Evolutionary conservation across 441 rosid genomes (phyloP).

Genomic region (Hura crepitans): DNA sequence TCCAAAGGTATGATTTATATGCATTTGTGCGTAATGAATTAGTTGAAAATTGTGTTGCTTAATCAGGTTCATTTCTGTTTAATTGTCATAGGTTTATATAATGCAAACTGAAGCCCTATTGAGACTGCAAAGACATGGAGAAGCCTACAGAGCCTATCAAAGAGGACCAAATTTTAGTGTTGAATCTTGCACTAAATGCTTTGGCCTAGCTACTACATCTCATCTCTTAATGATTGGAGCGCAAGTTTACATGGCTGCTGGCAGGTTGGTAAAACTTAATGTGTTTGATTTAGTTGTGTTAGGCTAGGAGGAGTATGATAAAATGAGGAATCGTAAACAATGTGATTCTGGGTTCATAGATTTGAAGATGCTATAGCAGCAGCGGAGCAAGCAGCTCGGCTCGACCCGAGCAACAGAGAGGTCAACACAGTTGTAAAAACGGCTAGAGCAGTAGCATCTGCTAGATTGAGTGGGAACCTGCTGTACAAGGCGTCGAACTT

Average conservation of each 20-base stretch:
- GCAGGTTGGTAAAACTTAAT: constrained; percentile 47
- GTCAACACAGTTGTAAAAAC: constrained; percentile 33
- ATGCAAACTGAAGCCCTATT: constrained; percentile 67
- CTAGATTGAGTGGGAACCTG: constrained; percentile 65
- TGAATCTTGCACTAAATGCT: constrained; percentile 44
- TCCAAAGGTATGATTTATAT: constrained; percentile 41
- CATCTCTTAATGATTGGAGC: constrained; percentile 51
- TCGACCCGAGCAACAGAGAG: constrained; percentile 63
- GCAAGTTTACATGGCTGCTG: constrained; percentile 51
- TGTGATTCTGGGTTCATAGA: constrained; percentile 29
- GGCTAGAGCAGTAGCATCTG: constrained; percentile 51
- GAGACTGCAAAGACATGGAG: constrained; percentile 62
- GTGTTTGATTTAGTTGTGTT: background rate
- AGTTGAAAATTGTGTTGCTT: background rate
- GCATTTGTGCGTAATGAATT: background rate
- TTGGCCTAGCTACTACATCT: constrained; percentile 45
- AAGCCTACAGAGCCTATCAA: constrained; percentile 48
- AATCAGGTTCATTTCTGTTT: background rate
- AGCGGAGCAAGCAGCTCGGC: constrained; percentile 55
- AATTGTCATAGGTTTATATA: constrained; percentile 45
- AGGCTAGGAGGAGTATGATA: too few relatives aligned
- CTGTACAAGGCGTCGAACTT: constrained; percentile 62
- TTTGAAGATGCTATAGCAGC: constrained; percentile 63
- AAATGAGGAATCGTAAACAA: too few relatives aligned
- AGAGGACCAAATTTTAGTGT: constrained; percentile 45